Percentiles rank a stretch among this genome's conserved stretches.
Evolutionary conservation across 345 rosid species (phyloP).

Genomic region (Pistacia atlantica): DNA sequence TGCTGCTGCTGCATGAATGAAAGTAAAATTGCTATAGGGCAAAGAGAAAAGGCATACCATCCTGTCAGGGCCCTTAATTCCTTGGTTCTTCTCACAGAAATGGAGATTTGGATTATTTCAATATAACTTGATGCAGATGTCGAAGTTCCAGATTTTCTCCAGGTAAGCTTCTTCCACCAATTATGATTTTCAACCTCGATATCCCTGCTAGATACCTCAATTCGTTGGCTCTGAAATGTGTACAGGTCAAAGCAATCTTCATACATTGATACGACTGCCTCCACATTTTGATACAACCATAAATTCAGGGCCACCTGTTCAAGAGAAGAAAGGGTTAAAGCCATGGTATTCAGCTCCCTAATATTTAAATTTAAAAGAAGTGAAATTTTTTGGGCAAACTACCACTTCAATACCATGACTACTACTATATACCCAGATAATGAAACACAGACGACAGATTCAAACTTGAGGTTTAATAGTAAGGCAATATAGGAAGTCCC

Average conservation of each 20-base stretch:
- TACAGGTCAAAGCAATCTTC: slow-evolving; percentile 91
- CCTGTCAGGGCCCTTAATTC: slow-evolving; percentile 86
- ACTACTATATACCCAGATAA: not conserved
- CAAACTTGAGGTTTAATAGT: not conserved
- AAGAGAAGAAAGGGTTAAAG: not conserved
- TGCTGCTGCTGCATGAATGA: slow-evolving; percentile 9
- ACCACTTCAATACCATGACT: not conserved
- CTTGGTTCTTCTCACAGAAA: slow-evolving; percentile 77
- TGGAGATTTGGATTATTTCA: slow-evolving; percentile 53
- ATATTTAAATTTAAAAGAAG: not conserved
- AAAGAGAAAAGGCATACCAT: slow-evolving; percentile 60
- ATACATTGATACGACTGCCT: slow-evolving; percentile 85
- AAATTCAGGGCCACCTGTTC: slow-evolving; percentile 77
- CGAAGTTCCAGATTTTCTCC: slow-evolving; percentile 37
- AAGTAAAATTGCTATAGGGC: slow-evolving; percentile 6
- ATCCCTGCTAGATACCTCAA: slow-evolving; percentile 42
- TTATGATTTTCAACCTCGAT: slow-evolving; percentile 36
- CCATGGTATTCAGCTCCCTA: not conserved
- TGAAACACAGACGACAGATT: slow-evolving; percentile 4
- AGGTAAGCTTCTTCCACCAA: slow-evolving; percentile 71
- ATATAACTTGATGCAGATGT: slow-evolving; percentile 43
- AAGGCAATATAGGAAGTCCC: not conserved
- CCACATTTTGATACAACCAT: slow-evolving; percentile 91
- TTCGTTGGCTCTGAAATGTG: slow-evolving; percentile 49
- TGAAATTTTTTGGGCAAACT: not conserved